Evolutionary conservation across 75 land plant species (phyloP), one percentile per base, ranked within the genome.

Genomic region (Pseudotsuga menziesii): DNA sequence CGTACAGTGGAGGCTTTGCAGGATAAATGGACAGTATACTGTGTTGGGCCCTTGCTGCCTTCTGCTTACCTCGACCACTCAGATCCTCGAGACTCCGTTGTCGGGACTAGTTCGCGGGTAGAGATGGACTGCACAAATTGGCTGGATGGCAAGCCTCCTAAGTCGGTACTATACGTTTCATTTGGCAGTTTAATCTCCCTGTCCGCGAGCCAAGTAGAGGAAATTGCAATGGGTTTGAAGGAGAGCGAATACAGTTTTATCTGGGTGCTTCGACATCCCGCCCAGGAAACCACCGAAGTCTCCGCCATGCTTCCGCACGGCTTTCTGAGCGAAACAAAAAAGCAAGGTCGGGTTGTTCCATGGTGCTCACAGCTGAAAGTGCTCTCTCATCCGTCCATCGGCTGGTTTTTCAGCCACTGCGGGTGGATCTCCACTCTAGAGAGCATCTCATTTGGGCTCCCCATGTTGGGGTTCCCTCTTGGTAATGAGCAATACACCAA

Each of bases 151-250:
- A 76, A 58, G 19, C 58, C 63, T 22, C 60, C 61, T 1, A 15
- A 3, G 0, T 80, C 85, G 7, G 75, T 84, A 1, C 1, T 77
- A 9, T 84, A 76, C 36, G 36, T 84, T 25, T 58, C 82, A 23
- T 84, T 29, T 25, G 58, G 55, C 35, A 84, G 79, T 72, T 36
- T 76, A 4, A 55, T 62, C 23, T 12, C 17, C 9, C 48, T 74
- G 5, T 77, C 82, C 64, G 26, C 19, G 20, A 17, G 27, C 48
- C 85, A 84, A 59, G 9, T 77, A 15, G 4, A 22, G 44, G 85
- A 84, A 36, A 29, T 84, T 70, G 76, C 54, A 0, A 3, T 4
- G 12, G 79, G 82, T 26, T 66, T 84, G 2, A 58, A 71, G 48
- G 72, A 75, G 16, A 75, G 72, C 0, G 80, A 57, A 1, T 73